Base-by-base conservation (phyloP, 2,329 filamentous ascomycete species). In the Knufia petricola region DNA sequence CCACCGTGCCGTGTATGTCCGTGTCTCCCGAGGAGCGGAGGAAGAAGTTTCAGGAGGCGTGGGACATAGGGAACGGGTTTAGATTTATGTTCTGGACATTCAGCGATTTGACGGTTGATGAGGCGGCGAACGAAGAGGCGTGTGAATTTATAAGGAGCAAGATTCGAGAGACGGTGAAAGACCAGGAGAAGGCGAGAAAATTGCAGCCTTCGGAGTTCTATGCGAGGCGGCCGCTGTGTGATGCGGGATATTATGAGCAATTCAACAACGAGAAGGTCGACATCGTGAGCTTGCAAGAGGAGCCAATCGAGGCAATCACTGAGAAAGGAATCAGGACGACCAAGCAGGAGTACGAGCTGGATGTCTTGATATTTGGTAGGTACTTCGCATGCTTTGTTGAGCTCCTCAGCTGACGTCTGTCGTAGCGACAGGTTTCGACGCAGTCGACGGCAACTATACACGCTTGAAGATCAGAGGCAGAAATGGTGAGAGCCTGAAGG, bases 141-240 rank as follows among this genome's bases (percentile, higher is more conserved):
- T 65, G 61, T 46, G 54, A 64, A 9, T 71, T 68, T 53, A 60
- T 67, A 50, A 55, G 58, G 23, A 56, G 57, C n/a, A 64, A 64
- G 50, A 66, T 66, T 30, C 12, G 49, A 2, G 39, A 50, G n/a
- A 58, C 54, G 2, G 60, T 68, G 12, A 55, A 58, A 20, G 63
- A 67, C 44, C 62, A 60, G 9, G 48, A 58, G 24, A 66, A 61
- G 41, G 58, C 55, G 7, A 46, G 50, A 6, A 52, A 58, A 6
- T 56, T 66, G 7, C 53, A 39, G 64, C 77, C 71, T 1, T 72
- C 78, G 46, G 61, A 74, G 34, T 77, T 77, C 52, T 78, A 73
- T 13, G 64, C 69, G 30, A 80, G 77, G 61, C 67, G 75, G 0
- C 64, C 63, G 2, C 67, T 61, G 0, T 63, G 75, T 0, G 75